These are phyloP conservation scores for Moesziomyces sp. DNA, from an alignment of 1,284 basidiomycete species.

Conservation along the genomic window DNA sequence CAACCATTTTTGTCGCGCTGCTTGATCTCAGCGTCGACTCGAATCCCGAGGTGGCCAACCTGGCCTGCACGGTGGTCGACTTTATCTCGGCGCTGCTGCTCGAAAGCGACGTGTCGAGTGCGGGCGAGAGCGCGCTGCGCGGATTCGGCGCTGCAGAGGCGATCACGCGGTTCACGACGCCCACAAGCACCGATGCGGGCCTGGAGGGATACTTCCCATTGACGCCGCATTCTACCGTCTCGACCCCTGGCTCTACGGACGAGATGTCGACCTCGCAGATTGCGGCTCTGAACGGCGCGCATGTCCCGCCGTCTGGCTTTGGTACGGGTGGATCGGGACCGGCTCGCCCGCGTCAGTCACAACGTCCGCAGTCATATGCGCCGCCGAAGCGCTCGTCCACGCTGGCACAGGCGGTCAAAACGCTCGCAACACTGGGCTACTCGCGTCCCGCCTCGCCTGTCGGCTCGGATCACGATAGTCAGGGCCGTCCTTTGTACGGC, in stretches of 20 bases:
- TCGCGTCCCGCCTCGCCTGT: conserved; percentile 55
- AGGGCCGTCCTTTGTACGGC: conserved; percentile 33
- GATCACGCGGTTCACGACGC: conserved; percentile 56
- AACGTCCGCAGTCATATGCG: conserved; percentile 68
- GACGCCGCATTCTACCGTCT: conserved; percentile 60
- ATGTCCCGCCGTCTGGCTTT: conserved; percentile 40
- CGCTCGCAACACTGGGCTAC: conserved; percentile 60
- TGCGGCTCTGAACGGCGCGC: conserved; percentile 33
- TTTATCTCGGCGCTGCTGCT: conserved; percentile 89
- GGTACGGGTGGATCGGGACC: conserved; percentile 44
- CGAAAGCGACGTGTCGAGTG: conserved; percentile 80
- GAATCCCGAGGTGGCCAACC: conserved; percentile 88
- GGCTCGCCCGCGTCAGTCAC: conserved; percentile 24
- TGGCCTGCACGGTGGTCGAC: conserved; percentile 90
- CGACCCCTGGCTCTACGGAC: conserved; percentile 67
- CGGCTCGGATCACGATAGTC: conserved; percentile 39
- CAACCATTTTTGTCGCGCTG: conserved; percentile 88
- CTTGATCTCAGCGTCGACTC: conserved; percentile 93
- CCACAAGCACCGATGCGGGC: conserved; percentile 50
- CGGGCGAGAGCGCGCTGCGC: conserved; percentile 36
- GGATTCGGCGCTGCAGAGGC: conserved; percentile 42
- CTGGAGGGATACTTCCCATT: conserved; percentile 70
- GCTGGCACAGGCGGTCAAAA: conserved; percentile 59
- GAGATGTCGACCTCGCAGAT: conserved; percentile 45
- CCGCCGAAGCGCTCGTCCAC: conserved; percentile 66